These are phyloP conservation scores for Boletus smithii DNA, from an alignment of 1,284 basidiomycete species.

Conservation along the genomic window DNA sequence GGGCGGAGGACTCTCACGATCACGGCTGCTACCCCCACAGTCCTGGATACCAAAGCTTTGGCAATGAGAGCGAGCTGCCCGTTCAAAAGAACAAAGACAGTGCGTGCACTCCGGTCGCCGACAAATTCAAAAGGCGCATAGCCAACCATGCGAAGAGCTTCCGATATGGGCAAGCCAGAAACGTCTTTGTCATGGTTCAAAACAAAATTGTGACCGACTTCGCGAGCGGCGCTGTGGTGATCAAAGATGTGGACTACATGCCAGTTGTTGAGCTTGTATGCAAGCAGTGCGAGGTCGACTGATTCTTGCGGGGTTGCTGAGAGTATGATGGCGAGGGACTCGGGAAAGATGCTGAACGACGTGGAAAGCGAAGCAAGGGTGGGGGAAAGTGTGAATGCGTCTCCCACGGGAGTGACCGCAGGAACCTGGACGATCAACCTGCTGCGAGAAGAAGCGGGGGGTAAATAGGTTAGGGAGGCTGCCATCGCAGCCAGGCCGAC, in stretches of 20 bases:
- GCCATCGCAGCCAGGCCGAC: conserved; percentile 76
- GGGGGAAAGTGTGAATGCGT: conserved; percentile 67
- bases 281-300: conserved; percentile 65
- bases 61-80: conserved; percentile 63
- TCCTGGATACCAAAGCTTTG: conserved; percentile 45
- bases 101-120: conserved; percentile 57
- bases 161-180: conserved; percentile 37
- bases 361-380: conserved; percentile 67
- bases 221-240: conserved; percentile 66
- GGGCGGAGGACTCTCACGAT: conserved; percentile 74
- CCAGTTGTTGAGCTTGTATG: conserved; percentile 57
- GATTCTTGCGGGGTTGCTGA: conserved; percentile 81
- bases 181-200: conserved; percentile 30
- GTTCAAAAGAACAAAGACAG: conserved; percentile 64
- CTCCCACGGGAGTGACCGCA: conserved; percentile 60
- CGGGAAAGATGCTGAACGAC: conserved; percentile 58
- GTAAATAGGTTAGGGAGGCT: conserved; percentile 63
- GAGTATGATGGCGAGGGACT: conserved; percentile 72
- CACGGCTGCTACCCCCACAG: conserved; percentile 56
- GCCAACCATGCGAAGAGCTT: conserved; percentile 51
- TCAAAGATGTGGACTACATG: conserved; percentile 82
- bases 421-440: conserved; percentile 80
- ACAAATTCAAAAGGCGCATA: conserved; percentile 67
- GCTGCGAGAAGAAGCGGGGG: conserved; percentile 55
- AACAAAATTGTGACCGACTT: conserved; percentile 55